Base-by-base conservation (phyloP, 768 basidiomycete genomes). In the Macrolepiota fuliginosa region DNA sequence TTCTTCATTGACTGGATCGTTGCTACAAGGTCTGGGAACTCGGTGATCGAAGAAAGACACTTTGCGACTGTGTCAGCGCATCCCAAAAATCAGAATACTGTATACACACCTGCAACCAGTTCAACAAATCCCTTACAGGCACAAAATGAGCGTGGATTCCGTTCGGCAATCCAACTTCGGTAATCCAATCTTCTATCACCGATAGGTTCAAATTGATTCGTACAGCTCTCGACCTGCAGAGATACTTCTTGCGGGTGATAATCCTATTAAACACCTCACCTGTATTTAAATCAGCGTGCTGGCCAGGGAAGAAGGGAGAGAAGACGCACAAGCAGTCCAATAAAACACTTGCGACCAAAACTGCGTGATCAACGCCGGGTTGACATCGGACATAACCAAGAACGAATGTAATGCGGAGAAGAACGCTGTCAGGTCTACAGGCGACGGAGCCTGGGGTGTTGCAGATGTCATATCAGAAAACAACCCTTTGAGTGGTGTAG, bases 311-410 rank as follows among this genome's bases (percentile, higher is more conserved):
- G 32, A 32, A 24, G 29, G 67, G n/a, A 19, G 59, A 25, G 3
- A 54, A 37, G 13, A 72, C 88, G 80, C 80, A 92, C 94, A 93
- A 24, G 94, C 89, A 57, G 94, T 90, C 97, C 97, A 99, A 71
- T 96, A 98, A 79, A 97, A 89, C n/a, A 97, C 87, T 74, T 99
- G 97, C 1, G 94, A 96, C 88, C 95, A 96, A 54, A 96, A 81
- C 72, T 99, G 97, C 5, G 90, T 87, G 54, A 87, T 88, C 17
- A 98, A 78, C 7, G 84, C 88, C 13, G 97, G 94, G 70, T 98
- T 98, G 65, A 98, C 85, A 61, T 95, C 91, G 51, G 96, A 93
- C 40, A 94, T 76, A 22, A 87, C 83, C 15, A 99, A 79, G 35
- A 98, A 75, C 12, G 90, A 87, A 61, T 98, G 89, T 4, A 98